Percentiles rank a stretch among this genome's conserved stretches.
Evolutionary conservation across 2,329 filamentous ascomycete species (phyloP).

Genomic region (Colletotrichum liriopes): DNA sequence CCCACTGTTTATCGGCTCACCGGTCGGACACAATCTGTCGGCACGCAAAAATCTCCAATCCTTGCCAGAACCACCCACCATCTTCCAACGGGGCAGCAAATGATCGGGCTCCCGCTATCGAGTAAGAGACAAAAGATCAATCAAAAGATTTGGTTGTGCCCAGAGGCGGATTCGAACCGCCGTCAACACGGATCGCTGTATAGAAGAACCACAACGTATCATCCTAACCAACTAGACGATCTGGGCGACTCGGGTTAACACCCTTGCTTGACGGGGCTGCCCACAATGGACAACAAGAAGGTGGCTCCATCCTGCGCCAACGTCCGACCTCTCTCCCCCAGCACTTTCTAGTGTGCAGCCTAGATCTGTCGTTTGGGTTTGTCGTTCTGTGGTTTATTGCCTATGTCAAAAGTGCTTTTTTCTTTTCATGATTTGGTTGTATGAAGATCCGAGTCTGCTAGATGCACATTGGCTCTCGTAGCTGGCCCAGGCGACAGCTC

Average conservation of each 20-base stretch:
- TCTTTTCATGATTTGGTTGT: too few species aligned
- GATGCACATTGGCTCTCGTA: neutral
- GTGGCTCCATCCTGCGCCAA: neutral
- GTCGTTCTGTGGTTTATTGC: too few species aligned
- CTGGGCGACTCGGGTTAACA: constrained; percentile 18
- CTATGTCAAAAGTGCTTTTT: too few species aligned
- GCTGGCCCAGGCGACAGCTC: neutral
- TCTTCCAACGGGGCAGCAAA: neutral
- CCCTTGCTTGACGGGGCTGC: neutral
- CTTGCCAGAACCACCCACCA: neutral
- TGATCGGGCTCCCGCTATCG: rapidly evolving
- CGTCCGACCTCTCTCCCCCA: neutral
- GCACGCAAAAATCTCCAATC: neutral
- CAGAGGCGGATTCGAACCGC: constrained; percentile 43
- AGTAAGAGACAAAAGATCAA: neutral
- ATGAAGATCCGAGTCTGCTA: too few species aligned
- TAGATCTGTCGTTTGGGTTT: neutral
- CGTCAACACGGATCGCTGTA: constrained; percentile 41
- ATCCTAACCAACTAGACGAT: constrained; percentile 44
- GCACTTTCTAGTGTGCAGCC: neutral
- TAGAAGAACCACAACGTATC: constrained; percentile 42
- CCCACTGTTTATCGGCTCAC: neutral
- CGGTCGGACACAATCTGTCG: neutral
- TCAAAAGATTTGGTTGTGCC: neutral
- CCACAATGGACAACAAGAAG: rapidly evolving